Evolutionary conservation across 441 rosid species (phyloP), one percentile per base, ranked within the genome.

Genomic region (Brassica hybrid): DNA sequence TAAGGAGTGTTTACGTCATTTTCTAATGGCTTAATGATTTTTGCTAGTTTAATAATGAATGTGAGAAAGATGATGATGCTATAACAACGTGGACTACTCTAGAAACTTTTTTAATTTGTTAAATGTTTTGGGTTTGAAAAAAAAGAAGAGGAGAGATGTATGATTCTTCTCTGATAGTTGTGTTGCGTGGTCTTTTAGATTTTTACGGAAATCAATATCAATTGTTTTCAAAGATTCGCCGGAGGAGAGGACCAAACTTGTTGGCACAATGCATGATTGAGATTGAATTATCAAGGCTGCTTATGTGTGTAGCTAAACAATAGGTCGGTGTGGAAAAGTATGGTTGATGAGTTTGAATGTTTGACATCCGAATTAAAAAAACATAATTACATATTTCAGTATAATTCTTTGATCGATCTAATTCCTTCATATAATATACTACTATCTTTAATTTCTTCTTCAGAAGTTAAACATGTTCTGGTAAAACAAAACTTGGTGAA

Each of bases 221-320:
- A 38, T 73, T 67, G 69, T 67, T 67, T 68, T 38, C 32, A 43
- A 69, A 74, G 81, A 74, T 74, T 79, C 67, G 78, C 23, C 43
- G 30, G 65, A 34, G 16, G 13, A 10, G 62, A 69, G 63, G 45
- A 73, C 71, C 75, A 68, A 69, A 63, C 78, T n/a, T 60, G n/a
- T 50, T 72, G 69, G 81, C 67, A 71, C 60, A 43, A 78, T 45
- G 65, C 65, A 73, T 78, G 69, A 78, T 78, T 71, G 60, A 30
- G 41, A 19, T 17, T 65, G 11, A n/a, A 58, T 23, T 19, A 58
- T 65, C 17, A 58, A 66, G 7, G 4, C 17, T 50, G n/a, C 50
- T 13, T 21, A 36, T 78, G 58, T 48, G 81, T 67, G 70, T 61
- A 38, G 34, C 59, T 0, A 50, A 25, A 4, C 65, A 9, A n/a